Percentiles rank a stretch among this genome's conserved stretches.
phyloP scores from a whole-genome alignment of 805 yeast species.

The Lipomyces lipofer region DNA sequence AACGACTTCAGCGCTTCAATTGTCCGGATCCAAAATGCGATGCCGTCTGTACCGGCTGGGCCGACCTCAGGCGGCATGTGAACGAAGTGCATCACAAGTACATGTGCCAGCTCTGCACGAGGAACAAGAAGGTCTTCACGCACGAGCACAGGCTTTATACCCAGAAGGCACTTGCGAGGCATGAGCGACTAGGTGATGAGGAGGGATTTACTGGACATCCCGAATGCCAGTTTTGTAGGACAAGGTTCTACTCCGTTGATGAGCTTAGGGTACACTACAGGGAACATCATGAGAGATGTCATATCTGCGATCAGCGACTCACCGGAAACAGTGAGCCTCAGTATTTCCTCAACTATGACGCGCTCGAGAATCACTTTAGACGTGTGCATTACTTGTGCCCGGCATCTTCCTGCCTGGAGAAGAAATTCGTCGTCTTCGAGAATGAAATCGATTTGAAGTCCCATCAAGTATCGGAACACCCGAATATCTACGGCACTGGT shows the following conservation, averaged over 20 bases:
- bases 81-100: slow-evolving; percentile 60
- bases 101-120: slow-evolving; percentile 75
- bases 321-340: slow-evolving; percentile 55
- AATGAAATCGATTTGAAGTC: slow-evolving; percentile 84
- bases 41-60: slow-evolving; percentile 50
- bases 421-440: slow-evolving; percentile 87
- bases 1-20: slow-evolving; percentile 51
- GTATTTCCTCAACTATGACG: slow-evolving; percentile 75
- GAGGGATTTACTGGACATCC: slow-evolving; percentile 88
- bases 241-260: slow-evolving; percentile 83
- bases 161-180: slow-evolving; percentile 62
- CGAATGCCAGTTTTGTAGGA: slow-evolving; percentile 74
- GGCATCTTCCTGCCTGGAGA: slow-evolving; percentile 76
- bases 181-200: slow-evolving; percentile 69
- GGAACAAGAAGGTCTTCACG: slow-evolving; percentile 75
- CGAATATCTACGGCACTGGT: slow-evolving; percentile 48
- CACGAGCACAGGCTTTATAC: slow-evolving; percentile 65
- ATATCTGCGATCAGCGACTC: slow-evolving; percentile 75
- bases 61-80: slow-evolving; percentile 64
- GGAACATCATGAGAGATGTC: slow-evolving; percentile 83
- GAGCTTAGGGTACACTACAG: slow-evolving; percentile 81
- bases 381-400: slow-evolving; percentile 74
- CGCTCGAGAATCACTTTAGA: slow-evolving; percentile 72
- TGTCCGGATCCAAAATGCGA: slow-evolving; percentile 55
- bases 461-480: slow-evolving; percentile 84